Percentiles rank a stretch among this genome's conserved stretches.
These are phyloP conservation scores for Acanthamoeba pearcei DNA, from an alignment of 208 protist species.

Conservation along the genomic window DNA sequence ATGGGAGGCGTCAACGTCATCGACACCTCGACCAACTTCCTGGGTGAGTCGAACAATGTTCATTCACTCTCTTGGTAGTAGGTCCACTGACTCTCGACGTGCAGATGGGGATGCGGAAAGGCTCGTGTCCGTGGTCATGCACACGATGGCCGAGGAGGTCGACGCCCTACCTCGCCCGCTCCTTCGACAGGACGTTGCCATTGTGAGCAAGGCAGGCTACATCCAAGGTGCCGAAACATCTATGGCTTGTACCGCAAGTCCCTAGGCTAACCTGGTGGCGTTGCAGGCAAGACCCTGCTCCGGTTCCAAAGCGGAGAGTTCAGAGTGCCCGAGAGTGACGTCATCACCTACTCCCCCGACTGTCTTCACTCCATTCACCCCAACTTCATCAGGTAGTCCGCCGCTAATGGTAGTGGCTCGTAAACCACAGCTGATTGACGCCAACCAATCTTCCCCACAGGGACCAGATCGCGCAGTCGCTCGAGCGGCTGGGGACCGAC, in stretches of 20 bases:
- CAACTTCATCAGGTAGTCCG: neutral
- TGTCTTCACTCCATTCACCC: slow-evolving; percentile 41
- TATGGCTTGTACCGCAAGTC: neutral
- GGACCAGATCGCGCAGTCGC: neutral
- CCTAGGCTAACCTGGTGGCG: too few relatives aligned
- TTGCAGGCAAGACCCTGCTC: neutral
- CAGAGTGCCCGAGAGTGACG: neutral
- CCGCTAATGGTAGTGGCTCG: neutral
- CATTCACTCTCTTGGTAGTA: too few relatives aligned
- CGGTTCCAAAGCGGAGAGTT: neutral
- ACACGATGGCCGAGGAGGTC: slow-evolving; percentile 39
- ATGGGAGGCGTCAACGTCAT: slow-evolving; percentile 41
- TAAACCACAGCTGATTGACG: neutral
- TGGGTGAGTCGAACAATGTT: neutral
- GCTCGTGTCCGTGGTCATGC: slow-evolving; percentile 10
- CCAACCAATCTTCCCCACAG: neutral
- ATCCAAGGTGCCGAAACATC: neutral
- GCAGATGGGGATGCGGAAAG: slow-evolving; percentile 7
- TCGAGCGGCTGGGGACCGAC: slow-evolving; percentile 14
- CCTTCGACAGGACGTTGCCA: neutral
- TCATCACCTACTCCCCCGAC: slow-evolving; percentile 6
- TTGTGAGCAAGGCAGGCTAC: slow-evolving; percentile 60
- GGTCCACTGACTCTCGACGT: neutral
- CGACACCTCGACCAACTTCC: slow-evolving; percentile 65
- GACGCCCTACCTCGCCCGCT: neutral